Evolutionary conservation across 108 stramenopile species (phyloP).

Genomic region (Pseudonitzschia pungens): DNA sequence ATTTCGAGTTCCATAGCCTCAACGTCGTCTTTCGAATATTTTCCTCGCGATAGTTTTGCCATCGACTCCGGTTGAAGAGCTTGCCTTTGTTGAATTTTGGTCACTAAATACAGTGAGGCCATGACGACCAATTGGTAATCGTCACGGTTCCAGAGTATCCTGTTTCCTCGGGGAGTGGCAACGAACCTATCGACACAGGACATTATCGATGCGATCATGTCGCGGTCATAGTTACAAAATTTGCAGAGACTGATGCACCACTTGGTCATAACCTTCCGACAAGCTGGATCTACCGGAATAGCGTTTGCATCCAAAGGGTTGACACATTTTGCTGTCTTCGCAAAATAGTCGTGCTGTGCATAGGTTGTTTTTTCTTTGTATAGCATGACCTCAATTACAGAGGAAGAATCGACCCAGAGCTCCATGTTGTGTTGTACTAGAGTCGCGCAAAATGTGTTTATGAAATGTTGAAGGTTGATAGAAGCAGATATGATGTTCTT

Average conservation of each 20-base stretch:
- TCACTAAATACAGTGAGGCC: conserved; percentile 63
- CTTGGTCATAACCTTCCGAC: conserved; percentile 10
- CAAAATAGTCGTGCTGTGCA: conserved; percentile 13
- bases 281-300: conserved; percentile 6
- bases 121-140: conserved; percentile 71
- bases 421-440: not conserved
- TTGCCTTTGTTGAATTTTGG: conserved; percentile 64
- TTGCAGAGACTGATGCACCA: conserved; percentile 13
- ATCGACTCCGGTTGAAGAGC: conserved; percentile 55
- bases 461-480: too few species aligned
- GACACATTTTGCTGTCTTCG: too few species aligned
- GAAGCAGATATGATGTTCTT: too few species aligned
- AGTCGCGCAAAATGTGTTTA: not conserved
- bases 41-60: conserved; percentile 54
- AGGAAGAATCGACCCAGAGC: not conserved
- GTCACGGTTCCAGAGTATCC: conserved; percentile 27
- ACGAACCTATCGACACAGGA: conserved; percentile 60
- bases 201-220: conserved; percentile 33
- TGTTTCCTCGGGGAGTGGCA: conserved; percentile 14
- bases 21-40: conserved; percentile 50
- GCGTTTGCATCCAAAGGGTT: not conserved
- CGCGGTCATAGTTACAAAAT: conserved; percentile 10
- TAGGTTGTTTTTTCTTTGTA: conserved; percentile 2
- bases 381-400: not conserved
- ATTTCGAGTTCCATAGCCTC: conserved; percentile 48